phyloP scores from a whole-genome alignment of 2,329 filamentous ascomycete species.

The Fusarium cicatricum region DNA sequence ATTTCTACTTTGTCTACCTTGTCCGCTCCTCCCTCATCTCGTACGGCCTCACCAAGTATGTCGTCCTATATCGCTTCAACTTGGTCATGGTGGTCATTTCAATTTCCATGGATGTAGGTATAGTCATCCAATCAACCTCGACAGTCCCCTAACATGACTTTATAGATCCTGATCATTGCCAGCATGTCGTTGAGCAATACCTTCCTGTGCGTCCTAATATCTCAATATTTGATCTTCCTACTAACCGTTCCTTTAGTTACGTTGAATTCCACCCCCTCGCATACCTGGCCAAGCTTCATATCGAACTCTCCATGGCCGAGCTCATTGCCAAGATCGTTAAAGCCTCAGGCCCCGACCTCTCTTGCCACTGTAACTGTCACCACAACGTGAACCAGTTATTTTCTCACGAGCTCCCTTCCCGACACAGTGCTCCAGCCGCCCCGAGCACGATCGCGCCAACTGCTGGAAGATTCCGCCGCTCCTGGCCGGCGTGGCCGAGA shows the following conservation, averaged over 20 bases:
- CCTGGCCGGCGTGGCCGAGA: conserved; percentile 24
- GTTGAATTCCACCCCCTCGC: conserved; percentile 40
- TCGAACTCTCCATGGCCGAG: conserved; percentile 40
- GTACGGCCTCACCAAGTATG: conserved; percentile 59
- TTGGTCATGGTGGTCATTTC: conserved; percentile 43
- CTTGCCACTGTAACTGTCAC: conserved; percentile 38
- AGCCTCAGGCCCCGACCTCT: conserved; percentile 24
- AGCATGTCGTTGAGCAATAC: conserved; percentile 37
- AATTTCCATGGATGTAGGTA: conserved; percentile 42
- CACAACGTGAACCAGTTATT: conserved; percentile 16
- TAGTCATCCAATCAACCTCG: neutral
- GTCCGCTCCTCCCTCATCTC: conserved; percentile 56
- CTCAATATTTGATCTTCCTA: neutral
- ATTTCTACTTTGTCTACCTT: conserved; percentile 55
- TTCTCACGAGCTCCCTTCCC: conserved; percentile 8
- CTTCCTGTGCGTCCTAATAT: conserved; percentile 29
- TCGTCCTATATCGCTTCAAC: conserved; percentile 52
- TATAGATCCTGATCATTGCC: conserved; percentile 36
- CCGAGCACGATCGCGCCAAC: conserved; percentile 25
- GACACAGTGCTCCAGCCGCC: conserved; percentile 17
- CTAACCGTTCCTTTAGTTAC: conserved; percentile 26
- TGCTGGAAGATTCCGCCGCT: conserved; percentile 30
- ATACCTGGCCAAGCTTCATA: conserved; percentile 42
- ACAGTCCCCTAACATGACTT: neutral
- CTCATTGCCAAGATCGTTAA: conserved; percentile 42